These are phyloP conservation scores for Schrenkiella parvula DNA, from an alignment of 345 rosid genomes.

Conservation along the genomic window DNA sequence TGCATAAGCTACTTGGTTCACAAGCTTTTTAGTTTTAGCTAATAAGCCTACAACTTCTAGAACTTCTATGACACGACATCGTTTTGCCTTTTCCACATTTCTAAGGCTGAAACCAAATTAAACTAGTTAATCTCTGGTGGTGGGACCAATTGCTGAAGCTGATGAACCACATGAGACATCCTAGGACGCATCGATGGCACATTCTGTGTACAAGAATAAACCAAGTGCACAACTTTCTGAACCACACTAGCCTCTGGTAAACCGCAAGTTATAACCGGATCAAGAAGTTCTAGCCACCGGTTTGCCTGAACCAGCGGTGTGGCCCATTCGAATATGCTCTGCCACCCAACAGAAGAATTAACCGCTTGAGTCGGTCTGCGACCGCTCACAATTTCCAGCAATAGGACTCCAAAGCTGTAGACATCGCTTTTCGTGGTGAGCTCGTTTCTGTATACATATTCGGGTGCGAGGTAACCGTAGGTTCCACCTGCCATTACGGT, in stretches of 20 bases:
- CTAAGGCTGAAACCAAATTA: background rate
- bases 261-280: conserved; percentile 62
- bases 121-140: conserved; percentile 32
- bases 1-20: background rate
- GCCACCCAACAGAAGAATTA: conserved; percentile 90
- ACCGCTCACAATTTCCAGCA: conserved; percentile 81
- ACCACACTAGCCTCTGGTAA: conserved; percentile 74
- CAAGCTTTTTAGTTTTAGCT: conserved; percentile 6
- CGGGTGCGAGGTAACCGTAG: conserved; percentile 94
- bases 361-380: conserved; percentile 93
- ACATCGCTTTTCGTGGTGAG: conserved; percentile 96
- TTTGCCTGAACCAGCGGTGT: conserved; percentile 91
- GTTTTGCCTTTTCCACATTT: background rate
- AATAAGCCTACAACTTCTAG: background rate
- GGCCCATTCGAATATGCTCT: conserved; percentile 97
- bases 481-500: conserved; percentile 97
- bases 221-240: conserved; percentile 95
- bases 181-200: conserved; percentile 97
- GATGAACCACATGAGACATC: conserved; percentile 94
- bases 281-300: conserved; percentile 78
- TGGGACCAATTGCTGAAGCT: conserved; percentile 68
- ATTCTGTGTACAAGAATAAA: conserved; percentile 86
- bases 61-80: background rate
- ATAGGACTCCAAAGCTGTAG: conserved; percentile 92
- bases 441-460: conserved; percentile 85